Evolutionary conservation across 495 filamentous ascomycete genomes (phyloP).

Genomic region (Penicillium mononematosum): DNA sequence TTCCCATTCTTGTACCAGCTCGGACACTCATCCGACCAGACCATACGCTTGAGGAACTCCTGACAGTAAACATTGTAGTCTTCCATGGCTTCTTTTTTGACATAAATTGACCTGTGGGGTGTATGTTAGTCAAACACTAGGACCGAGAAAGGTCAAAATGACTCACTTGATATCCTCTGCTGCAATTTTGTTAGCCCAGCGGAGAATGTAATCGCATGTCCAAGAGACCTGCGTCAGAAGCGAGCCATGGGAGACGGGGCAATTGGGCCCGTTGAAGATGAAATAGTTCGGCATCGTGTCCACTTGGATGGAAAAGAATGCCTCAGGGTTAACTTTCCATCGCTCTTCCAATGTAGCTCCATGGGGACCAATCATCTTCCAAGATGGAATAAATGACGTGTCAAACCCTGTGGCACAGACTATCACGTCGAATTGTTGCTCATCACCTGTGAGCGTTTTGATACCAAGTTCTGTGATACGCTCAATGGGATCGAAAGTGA

Average conservation of each 20-base stretch:
- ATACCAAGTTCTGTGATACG: slow-evolving; percentile 50
- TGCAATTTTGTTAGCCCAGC: slow-evolving; percentile 41
- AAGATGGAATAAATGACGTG: slow-evolving; percentile 35
- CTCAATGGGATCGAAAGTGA: slow-evolving; percentile 46
- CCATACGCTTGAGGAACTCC: slow-evolving; percentile 39
- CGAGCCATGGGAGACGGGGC: slow-evolving; percentile 51
- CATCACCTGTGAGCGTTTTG: slow-evolving; percentile 20
- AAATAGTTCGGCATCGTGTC: slow-evolving; percentile 48
- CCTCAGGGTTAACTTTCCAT: slow-evolving; percentile 25
- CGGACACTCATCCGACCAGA: slow-evolving; percentile 43
- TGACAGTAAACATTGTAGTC: slow-evolving; percentile 41
- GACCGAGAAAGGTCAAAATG: background rate
- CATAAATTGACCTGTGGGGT: slow-evolving; percentile 22
- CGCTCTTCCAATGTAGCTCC: slow-evolving; percentile 28
- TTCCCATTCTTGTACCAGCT: slow-evolving; percentile 51
- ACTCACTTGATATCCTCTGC: slow-evolving; percentile 44
- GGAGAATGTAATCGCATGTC: slow-evolving; percentile 40
- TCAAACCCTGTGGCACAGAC: slow-evolving; percentile 53
- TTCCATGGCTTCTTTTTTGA: slow-evolving; percentile 35
- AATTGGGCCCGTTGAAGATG: slow-evolving; percentile 56
- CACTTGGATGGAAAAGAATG: slow-evolving; percentile 41
- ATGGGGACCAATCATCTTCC: slow-evolving; percentile 33
- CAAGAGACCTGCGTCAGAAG: slow-evolving; percentile 36
- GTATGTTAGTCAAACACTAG: background rate
- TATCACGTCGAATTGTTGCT: slow-evolving; percentile 44